phyloP scores from a whole-genome alignment of 257 asterid genomes.

The Forsythia viridissima region DNA sequence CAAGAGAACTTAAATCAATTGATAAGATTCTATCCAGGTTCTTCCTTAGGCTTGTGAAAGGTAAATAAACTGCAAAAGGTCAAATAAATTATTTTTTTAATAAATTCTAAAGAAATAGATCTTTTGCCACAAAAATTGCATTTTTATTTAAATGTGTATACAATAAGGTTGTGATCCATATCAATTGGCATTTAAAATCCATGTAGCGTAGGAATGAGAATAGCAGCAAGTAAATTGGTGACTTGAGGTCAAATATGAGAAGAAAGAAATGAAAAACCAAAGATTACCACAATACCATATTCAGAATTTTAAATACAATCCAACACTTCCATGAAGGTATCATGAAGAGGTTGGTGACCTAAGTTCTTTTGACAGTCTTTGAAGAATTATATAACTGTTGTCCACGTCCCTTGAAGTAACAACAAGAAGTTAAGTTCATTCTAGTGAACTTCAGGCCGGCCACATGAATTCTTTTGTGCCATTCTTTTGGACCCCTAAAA shows the following conservation, averaged over 20 bases:
- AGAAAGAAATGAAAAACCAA: neutral
- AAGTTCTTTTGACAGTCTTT: neutral
- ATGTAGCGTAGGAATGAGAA: neutral
- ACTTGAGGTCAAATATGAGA: neutral
- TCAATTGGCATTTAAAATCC: neutral
- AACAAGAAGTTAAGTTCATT: neutral
- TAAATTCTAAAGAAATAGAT: neutral
- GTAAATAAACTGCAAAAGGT: neutral
- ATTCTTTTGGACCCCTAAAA: neutral
- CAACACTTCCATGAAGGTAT: neutral
- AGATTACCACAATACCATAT: neutral
- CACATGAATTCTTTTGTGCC: neutral
- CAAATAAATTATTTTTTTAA: neutral
- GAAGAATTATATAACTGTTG: neutral
- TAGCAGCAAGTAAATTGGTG: neutral
- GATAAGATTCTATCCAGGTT: neutral
- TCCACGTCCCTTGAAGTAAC: neutral
- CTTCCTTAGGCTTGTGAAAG: neutral
- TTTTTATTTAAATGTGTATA: neutral
- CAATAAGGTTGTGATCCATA: neutral
- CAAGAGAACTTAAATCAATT: neutral
- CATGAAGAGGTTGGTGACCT: neutral
- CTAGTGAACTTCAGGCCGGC: neutral
- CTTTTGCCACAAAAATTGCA: neutral
- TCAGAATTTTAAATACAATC: neutral